A percentile compares a stretch with the other conserved stretches of the same genome.
phyloP scores from a whole-genome alignment of 2,329 filamentous ascomycete genomes.

The Simplicillium sp. region DNA sequence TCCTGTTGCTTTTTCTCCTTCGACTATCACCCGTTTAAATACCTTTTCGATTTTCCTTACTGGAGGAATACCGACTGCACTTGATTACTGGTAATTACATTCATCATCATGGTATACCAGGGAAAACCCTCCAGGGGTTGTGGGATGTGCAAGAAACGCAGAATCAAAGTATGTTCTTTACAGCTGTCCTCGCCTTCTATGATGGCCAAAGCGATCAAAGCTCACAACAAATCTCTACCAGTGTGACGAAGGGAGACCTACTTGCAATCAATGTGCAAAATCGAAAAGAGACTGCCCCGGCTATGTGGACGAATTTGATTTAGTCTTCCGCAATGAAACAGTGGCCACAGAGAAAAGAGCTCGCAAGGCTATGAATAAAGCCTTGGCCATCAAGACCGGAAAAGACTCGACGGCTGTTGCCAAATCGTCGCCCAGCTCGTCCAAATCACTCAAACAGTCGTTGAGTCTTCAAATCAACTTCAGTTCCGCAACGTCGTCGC shows the following conservation, averaged over 20 bases:
- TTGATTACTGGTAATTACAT: neutral
- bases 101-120: conserved; percentile 49
- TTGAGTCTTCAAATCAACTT: conserved; percentile 8
- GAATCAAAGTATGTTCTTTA: conserved; percentile 54
- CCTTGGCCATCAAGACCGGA: conserved; percentile 23
- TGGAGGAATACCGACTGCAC: too few relatives aligned
- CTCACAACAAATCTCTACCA: conserved; percentile 17
- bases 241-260: conserved; percentile 60
- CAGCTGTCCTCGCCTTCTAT: neutral
- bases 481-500: too few relatives aligned
- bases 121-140: conserved; percentile 60
- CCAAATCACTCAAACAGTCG: conserved; percentile 9
- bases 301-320: conserved; percentile 62
- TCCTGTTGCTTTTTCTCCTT: too few relatives aligned
- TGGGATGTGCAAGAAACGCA: conserved; percentile 63
- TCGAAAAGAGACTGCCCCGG: conserved; percentile 55
- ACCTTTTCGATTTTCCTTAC: too few relatives aligned
- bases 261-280: conserved; percentile 56
- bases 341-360: conserved; percentile 56
- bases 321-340: conserved; percentile 65
- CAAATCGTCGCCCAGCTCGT: conserved; percentile 8
- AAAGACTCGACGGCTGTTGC: conserved; percentile 12
- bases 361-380: conserved; percentile 43
- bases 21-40: too few relatives aligned
- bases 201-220: neutral